Evolutionary conservation across 2,329 filamentous ascomycete species (phyloP).

Genomic region (Fusarium camptoceras): DNA sequence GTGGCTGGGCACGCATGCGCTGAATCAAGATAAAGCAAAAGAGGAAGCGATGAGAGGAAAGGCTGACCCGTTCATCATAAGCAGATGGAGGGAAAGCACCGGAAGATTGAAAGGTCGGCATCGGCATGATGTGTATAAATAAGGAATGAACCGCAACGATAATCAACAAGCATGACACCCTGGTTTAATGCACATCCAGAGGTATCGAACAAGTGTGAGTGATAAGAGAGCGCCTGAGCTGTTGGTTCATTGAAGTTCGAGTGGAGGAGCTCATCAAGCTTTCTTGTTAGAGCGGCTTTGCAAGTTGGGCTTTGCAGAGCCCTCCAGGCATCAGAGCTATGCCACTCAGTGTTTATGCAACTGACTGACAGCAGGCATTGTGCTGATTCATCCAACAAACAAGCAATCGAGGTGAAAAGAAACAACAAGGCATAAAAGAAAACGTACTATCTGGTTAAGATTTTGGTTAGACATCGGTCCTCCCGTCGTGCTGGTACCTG

Average conservation of each 20-base stretch:
- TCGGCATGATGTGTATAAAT: background rate
- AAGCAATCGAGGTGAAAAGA: background rate
- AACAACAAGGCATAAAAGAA: conserved; percentile 34
- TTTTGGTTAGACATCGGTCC: conserved; percentile 82
- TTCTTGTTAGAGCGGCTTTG: background rate
- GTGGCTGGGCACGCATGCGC: background rate
- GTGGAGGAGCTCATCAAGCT: background rate
- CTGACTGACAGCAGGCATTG: background rate
- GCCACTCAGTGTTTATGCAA: background rate
- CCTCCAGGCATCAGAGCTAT: background rate
- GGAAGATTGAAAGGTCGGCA: background rate
- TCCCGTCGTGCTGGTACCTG: conserved; percentile 50
- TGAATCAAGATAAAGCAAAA: background rate
- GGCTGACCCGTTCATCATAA: background rate
- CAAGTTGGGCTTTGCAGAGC: background rate
- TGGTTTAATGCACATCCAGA: background rate
- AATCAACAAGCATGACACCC: background rate
- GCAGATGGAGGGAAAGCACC: background rate
- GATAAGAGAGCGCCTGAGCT: background rate
- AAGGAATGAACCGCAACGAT: background rate
- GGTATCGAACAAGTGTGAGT: background rate
- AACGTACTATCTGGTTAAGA: conserved; percentile 92
- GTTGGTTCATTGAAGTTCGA: background rate
- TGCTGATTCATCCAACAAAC: background rate
- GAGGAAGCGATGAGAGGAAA: background rate